Evolutionary conservation across 768 basidiomycete genomes (phyloP), one percentile per base, ranked within the genome.

Genomic region (Vararia minispora): DNA sequence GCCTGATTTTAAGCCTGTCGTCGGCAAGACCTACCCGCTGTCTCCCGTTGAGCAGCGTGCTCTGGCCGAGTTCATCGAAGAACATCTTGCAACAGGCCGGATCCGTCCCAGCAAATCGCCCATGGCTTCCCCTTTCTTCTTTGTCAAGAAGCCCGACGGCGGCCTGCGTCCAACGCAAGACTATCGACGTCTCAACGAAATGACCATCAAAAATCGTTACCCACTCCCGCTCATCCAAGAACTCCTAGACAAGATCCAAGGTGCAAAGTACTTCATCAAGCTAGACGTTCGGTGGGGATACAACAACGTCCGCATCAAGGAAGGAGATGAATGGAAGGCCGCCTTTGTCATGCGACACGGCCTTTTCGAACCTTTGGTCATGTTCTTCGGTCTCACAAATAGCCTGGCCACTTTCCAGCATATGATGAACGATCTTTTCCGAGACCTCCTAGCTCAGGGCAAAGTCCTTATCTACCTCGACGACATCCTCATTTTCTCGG

Each of bases 251-350:
- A 32, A 42, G 8, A 45, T 52, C 8, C 28, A 27, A 18, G 21
- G 38, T 24, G 45, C 51, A 1, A 30, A 37, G n/a, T 36, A 31
- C 39, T 58, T 52, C 47, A 56, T 51, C 21, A 54, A 52, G 36
- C n/a, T 42, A n/a, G 41, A 42, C 21, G 22, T 42, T 22, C 41
- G 27, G 11, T 42, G 41, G 33, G 58, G 50, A 3, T 63, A 58
- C 43, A 55, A 62, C 29, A 57, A 53, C 9, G 35, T 61, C 11
- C 40, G 50, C 6, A 58, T 69, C 34, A 53, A 52, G 12, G 52
- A 58, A 30, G 65, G 64, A 2, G 55, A 68, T 40, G 52, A 66
- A 45, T 59, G 52, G 56, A 69, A 64, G 42, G 62, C 56, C 3
- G 59, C 54, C 13, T 61, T 73, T 48, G 3, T 29, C 4, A 64